A percentile compares a stretch with the other conserved stretches of the same genome.
phyloP scores from a whole-genome alignment of 805 yeast genomes.

The Torulaspora franciscae region DNA sequence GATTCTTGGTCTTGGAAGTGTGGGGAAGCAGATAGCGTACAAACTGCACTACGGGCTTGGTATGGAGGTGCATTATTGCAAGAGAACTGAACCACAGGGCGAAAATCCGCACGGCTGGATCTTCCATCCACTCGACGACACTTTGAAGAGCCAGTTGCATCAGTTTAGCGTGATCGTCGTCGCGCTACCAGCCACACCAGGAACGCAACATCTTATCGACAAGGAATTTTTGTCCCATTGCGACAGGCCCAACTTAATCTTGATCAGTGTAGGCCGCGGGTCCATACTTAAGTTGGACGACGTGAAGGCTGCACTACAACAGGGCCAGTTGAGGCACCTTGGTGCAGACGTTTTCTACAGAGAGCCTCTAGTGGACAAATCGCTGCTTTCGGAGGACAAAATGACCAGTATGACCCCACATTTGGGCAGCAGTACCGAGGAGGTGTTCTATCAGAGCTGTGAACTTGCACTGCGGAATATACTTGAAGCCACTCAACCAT shows the following conservation, averaged over 20 bases:
- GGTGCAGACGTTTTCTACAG: conserved; percentile 58
- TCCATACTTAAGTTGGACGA: conserved; percentile 48
- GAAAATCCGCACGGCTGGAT: conserved; percentile 29
- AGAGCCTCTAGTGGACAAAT: conserved; percentile 44
- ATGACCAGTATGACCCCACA: conserved; percentile 59
- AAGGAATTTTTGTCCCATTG: conserved; percentile 36
- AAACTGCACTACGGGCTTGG: conserved; percentile 48
- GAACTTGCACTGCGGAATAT: conserved; percentile 28
- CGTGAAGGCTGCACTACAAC: conserved; percentile 40
- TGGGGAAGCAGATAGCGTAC: conserved; percentile 51
- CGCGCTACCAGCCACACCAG: conserved; percentile 53
- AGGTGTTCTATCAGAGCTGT: conserved; percentile 43
- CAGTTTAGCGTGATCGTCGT: conserved; percentile 50
- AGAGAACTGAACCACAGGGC: conserved; percentile 40
- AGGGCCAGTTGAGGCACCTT: conserved; percentile 48
- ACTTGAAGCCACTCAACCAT: conserved; percentile 9
- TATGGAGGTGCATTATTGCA: conserved; percentile 54
- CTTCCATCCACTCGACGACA: conserved; percentile 36
- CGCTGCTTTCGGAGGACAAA: conserved; percentile 21
- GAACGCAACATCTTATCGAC: conserved; percentile 48
- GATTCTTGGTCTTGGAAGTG: conserved; percentile 57
- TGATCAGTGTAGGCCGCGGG: conserved; percentile 62
- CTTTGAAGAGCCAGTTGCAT: conserved; percentile 35
- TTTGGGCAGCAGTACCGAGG: conserved; percentile 53
- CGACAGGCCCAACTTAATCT: conserved; percentile 19